Evolutionary conservation across 2,329 filamentous ascomycete genomes (phyloP).

Genomic region (Colletotrichum brevisporum): DNA sequence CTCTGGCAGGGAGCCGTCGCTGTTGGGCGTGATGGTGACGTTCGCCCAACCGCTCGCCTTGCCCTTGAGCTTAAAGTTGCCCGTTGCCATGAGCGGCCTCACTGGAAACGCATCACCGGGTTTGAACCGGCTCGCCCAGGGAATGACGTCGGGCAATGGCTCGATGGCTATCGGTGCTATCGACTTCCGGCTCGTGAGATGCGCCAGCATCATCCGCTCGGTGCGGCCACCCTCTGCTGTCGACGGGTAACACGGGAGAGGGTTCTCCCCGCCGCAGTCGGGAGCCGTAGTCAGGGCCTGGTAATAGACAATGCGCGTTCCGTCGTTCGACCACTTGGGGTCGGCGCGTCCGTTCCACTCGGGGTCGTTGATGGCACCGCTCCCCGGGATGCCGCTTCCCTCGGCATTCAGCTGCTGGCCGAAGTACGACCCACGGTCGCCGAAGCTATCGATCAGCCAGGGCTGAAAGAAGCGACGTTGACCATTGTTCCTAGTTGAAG

Average conservation of each 20-base stretch:
- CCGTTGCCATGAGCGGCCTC: constrained; percentile 1
- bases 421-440: constrained; percentile 57
- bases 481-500: constrained; percentile 59
- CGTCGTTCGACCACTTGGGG: constrained; percentile 55
- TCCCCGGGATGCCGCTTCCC: constrained; percentile 44
- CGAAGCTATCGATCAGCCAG: constrained; percentile 55
- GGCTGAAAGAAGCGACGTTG: constrained; percentile 58
- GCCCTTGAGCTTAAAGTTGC: constrained; percentile 43
- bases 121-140: constrained; percentile 20
- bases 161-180: constrained; percentile 42
- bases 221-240: constrained; percentile 53
- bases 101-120: constrained; percentile 19
- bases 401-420: constrained; percentile 56
- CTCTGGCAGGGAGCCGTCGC: constrained; percentile 21
- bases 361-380: constrained; percentile 54
- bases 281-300: constrained; percentile 53
- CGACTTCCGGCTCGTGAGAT: constrained; percentile 50
- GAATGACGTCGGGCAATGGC: background rate
- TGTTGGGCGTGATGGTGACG: constrained; percentile 41
- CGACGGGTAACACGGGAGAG: constrained; percentile 54
- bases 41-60: constrained; percentile 39
- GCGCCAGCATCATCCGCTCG: constrained; percentile 57
- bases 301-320: constrained; percentile 56
- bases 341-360: constrained; percentile 61
- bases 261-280: constrained; percentile 57